These are phyloP conservation scores for Oleoguttula mirabilis DNA, from an alignment of 495 filamentous ascomycete species.

Conservation along the genomic window DNA sequence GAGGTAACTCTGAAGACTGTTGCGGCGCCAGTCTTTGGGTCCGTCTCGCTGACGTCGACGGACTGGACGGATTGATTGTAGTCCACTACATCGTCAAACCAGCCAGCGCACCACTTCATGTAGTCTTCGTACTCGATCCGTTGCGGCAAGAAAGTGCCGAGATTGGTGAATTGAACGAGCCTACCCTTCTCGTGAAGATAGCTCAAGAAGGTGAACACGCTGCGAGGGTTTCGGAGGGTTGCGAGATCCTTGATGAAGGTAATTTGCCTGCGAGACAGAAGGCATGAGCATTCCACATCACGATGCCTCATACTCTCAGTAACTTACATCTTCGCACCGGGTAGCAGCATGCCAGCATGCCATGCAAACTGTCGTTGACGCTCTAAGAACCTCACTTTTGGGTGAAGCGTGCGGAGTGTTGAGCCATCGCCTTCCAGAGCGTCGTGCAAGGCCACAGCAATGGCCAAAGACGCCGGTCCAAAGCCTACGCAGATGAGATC, in stretches of 20 bases:
- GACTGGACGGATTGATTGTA: slow-evolving; percentile 69
- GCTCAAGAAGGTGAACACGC: slow-evolving; percentile 90
- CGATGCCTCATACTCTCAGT: too few relatives aligned
- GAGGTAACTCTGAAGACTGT: slow-evolving; percentile 46
- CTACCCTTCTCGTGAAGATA: slow-evolving; percentile 71
- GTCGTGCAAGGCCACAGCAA: slow-evolving; percentile 82
- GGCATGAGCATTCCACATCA: too few relatives aligned
- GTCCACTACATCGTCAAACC: slow-evolving; percentile 64
- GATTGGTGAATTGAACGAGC: slow-evolving; percentile 78
- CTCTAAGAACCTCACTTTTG: slow-evolving; percentile 75
- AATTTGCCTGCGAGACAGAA: too few relatives aligned
- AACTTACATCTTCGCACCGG: slow-evolving; percentile 87
- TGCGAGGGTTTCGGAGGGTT: slow-evolving; percentile 73
- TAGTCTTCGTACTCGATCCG: slow-evolving; percentile 91
- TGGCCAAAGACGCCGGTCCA: slow-evolving; percentile 84
- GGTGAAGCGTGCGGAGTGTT: slow-evolving; percentile 28
- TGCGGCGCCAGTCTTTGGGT: slow-evolving; percentile 30
- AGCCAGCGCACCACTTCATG: slow-evolving; percentile 76
- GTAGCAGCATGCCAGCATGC: slow-evolving; percentile 92
- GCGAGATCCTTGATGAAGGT: slow-evolving; percentile 96
- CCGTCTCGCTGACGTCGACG: slow-evolving; percentile 34
- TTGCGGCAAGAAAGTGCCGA: slow-evolving; percentile 76
- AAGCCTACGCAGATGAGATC: slow-evolving; percentile 89
- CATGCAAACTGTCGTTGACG: slow-evolving; percentile 73
- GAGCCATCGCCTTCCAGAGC: slow-evolving; percentile 27